Percentiles rank a stretch among this genome's conserved stretches.
Evolutionary conservation across 2,329 filamentous ascomycete genomes (phyloP).

Genomic region (Coniochaeta sp.): DNA sequence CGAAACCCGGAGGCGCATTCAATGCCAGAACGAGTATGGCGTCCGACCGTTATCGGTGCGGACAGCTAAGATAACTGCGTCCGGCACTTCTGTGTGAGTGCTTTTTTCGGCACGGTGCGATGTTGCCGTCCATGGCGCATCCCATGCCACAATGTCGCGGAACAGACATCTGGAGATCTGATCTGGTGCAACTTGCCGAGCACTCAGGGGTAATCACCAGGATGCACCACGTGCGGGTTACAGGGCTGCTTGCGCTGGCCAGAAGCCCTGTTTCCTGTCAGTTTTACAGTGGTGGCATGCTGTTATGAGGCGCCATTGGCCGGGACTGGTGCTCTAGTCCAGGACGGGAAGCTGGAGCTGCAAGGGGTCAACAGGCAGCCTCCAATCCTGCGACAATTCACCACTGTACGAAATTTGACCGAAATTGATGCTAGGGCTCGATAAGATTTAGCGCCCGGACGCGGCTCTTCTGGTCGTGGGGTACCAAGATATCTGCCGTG

Average conservation of each 20-base stretch:
- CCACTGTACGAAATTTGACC: constrained; percentile 2
- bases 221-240: background rate
- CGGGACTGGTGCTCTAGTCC: background rate
- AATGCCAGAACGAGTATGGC: background rate
- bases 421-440: background rate
- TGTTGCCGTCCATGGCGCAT: background rate
- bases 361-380: constrained; percentile 1
- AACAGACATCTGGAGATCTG: background rate
- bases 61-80: background rate
- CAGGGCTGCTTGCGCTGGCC: background rate
- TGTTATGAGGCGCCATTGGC: background rate
- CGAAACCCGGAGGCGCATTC: background rate
- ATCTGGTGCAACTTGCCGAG: background rate
- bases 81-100: background rate
- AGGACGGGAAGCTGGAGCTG: background rate
- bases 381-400: background rate
- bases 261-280: background rate
- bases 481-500: background rate
- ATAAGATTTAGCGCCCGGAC: background rate
- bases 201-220: background rate
- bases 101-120: background rate
- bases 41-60: background rate
- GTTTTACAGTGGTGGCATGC: background rate
- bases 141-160: too few relatives aligned
- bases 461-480: background rate